These are phyloP conservation scores for Trametes punicea DNA, from an alignment of 768 basidiomycete species.

Conservation along the genomic window DNA sequence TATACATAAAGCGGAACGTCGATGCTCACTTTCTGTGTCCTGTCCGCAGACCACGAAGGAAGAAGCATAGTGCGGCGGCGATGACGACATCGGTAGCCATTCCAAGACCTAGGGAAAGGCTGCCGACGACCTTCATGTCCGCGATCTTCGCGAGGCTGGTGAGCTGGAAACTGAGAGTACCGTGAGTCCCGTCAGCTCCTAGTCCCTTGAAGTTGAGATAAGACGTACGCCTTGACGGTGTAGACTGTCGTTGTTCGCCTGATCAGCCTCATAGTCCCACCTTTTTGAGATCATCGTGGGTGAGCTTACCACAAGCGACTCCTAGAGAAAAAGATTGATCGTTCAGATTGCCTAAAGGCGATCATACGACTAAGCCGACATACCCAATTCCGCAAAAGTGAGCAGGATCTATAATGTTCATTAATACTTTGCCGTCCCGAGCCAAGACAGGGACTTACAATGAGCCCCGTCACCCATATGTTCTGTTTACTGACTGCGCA, in stretches of 20 bases:
- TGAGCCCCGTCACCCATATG: constrained; percentile 39
- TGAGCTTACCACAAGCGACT: constrained; percentile 37
- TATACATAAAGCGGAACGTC: not conserved
- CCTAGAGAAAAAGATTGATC: constrained; percentile 25
- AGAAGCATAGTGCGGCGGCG: constrained; percentile 50
- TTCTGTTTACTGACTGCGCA: constrained; percentile 55
- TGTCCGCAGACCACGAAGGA: constrained; percentile 51
- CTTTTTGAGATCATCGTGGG: not conserved
- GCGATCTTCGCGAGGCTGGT: constrained; percentile 41
- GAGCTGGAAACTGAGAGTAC: constrained; percentile 13
- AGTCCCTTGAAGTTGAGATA: not conserved
- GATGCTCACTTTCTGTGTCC: constrained; percentile 39
- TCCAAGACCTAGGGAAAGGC: constrained; percentile 46
- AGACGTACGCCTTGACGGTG: constrained; percentile 42
- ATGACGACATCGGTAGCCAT: constrained; percentile 50
- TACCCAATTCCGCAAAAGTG: constrained; percentile 49
- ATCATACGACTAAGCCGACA: not conserved
- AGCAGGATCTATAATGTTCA: constrained; percentile 38
- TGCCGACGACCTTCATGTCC: constrained; percentile 47
- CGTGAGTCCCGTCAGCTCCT: not conserved
- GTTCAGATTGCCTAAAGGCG: not conserved
- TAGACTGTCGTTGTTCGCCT: constrained; percentile 31
- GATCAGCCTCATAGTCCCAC: not conserved
- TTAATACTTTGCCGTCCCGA: not conserved
- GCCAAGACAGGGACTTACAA: constrained; percentile 37